These are phyloP conservation scores for Epichloe elymi DNA, from an alignment of 2,329 filamentous ascomycete genomes.

Conservation along the genomic window DNA sequence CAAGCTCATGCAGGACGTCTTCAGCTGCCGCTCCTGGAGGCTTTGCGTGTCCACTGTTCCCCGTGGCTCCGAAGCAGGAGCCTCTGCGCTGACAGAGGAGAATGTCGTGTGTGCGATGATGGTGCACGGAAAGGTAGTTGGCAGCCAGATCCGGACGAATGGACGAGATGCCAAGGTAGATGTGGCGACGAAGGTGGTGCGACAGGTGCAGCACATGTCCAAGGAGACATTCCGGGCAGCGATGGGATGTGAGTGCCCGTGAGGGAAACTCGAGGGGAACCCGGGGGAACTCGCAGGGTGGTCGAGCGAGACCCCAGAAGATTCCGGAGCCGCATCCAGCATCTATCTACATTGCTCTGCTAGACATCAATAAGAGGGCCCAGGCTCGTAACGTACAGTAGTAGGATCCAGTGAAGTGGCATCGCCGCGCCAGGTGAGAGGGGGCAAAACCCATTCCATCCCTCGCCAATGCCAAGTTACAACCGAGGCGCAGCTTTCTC, in stretches of 20 bases:
- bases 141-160: conserved; percentile 46
- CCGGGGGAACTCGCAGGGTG: too few species aligned
- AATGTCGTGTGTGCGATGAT: conserved; percentile 60
- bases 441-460: too few species aligned
- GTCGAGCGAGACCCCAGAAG: too few species aligned
- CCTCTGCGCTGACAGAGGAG: conserved; percentile 25
- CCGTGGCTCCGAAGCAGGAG: conserved; percentile 27
- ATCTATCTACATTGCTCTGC: too few species aligned
- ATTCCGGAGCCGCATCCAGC: too few species aligned
- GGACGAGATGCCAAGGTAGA: conserved; percentile 60
- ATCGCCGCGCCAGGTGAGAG: too few species aligned
- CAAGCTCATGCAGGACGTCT: conserved; percentile 47
- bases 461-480: too few species aligned
- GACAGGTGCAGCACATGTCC: conserved; percentile 28
- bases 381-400: too few species aligned
- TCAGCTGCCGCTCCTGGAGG: conserved; percentile 50
- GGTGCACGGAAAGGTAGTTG: conserved; percentile 59
- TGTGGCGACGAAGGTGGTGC: conserved; percentile 47
- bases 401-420: too few species aligned
- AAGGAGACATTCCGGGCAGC: conserved; percentile 43
- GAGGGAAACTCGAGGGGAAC: too few species aligned
- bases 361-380: too few species aligned
- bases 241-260: conserved; percentile 51
- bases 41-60: conserved; percentile 35
- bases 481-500: too few species aligned